Evolutionary conservation across 169 alveolate species (phyloP).

Genomic region (Perkinsus olseni): DNA sequence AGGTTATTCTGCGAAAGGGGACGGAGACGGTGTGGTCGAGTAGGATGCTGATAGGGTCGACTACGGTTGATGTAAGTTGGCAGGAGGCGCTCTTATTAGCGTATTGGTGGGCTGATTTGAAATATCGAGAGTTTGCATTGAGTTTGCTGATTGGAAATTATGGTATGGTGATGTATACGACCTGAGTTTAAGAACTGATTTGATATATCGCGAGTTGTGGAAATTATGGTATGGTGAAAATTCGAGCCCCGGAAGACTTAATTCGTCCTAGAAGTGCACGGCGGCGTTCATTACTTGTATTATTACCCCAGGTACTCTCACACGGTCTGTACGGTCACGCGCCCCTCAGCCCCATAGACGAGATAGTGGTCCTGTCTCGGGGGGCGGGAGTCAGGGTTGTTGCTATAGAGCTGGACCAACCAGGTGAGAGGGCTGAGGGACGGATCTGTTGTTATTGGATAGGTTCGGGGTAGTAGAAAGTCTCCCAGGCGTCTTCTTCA

Average conservation of each 20-base stretch:
- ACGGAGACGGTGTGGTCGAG: not conserved
- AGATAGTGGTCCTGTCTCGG: not conserved
- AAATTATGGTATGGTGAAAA: too few relatives aligned
- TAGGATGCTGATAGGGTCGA: not conserved
- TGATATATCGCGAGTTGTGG: too few relatives aligned
- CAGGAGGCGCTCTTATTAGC: not conserved
- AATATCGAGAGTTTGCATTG: not conserved
- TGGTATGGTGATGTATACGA: too few relatives aligned
- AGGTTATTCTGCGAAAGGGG: not conserved
- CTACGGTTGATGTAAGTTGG: not conserved
- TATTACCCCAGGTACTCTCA: not conserved
- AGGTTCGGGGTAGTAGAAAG: too few relatives aligned
- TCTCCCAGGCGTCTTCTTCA: too few relatives aligned
- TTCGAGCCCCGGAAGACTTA: too few relatives aligned
- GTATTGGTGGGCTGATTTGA: not conserved
- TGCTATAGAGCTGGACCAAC: not conserved
- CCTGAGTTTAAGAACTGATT: too few relatives aligned
- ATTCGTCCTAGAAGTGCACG: too few relatives aligned
- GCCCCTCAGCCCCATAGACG: not conserved
- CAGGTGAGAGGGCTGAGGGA: not conserved
- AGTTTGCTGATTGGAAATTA: too few relatives aligned
- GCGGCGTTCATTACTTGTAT: too few relatives aligned
- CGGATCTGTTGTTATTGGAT: too few relatives aligned
- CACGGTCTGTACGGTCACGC: not conserved
- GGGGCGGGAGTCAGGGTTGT: not conserved